Evolutionary conservation across 192 early-diverging fungal genomes (phyloP).

Genomic region (Backusella macrospora): DNA sequence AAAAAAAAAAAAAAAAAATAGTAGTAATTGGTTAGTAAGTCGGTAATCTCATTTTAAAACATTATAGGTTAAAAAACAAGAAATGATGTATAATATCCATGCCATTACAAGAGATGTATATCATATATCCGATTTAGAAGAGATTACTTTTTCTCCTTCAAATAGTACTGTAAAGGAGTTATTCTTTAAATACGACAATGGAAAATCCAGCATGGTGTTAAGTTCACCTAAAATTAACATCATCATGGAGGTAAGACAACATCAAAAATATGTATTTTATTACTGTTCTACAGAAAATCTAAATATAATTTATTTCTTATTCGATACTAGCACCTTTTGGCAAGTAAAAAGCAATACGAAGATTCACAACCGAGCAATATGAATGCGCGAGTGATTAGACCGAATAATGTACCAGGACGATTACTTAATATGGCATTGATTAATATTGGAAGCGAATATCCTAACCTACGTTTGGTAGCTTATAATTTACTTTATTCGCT

Average conservation of each 20-base stretch:
- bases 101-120: conserved; percentile 82
- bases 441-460: conserved; percentile 80
- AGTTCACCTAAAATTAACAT: conserved; percentile 71
- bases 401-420: conserved; percentile 87
- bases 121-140: conserved; percentile 61
- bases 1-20: neutral
- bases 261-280: neutral
- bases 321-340: conserved; percentile 63
- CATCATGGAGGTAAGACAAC: conserved; percentile 23
- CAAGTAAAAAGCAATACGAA: conserved; percentile 69
- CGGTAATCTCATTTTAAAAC: neutral
- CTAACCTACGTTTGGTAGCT: conserved; percentile 73
- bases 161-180: conserved; percentile 33
- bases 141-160: conserved; percentile 22
- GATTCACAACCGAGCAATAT: conserved; percentile 56
- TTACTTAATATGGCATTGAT: conserved; percentile 89
- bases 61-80: conserved; percentile 55
- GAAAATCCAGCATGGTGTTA: conserved; percentile 64
- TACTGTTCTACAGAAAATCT: neutral
- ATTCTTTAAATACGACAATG: conserved; percentile 71
- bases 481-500: conserved; percentile 89
- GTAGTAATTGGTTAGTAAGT: neutral
- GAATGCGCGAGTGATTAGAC: conserved; percentile 72
- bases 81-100: conserved; percentile 67
- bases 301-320: neutral